phyloP scores from a whole-genome alignment of 108 stramenopile genomes.

The Cyclotella distinguenda region DNA sequence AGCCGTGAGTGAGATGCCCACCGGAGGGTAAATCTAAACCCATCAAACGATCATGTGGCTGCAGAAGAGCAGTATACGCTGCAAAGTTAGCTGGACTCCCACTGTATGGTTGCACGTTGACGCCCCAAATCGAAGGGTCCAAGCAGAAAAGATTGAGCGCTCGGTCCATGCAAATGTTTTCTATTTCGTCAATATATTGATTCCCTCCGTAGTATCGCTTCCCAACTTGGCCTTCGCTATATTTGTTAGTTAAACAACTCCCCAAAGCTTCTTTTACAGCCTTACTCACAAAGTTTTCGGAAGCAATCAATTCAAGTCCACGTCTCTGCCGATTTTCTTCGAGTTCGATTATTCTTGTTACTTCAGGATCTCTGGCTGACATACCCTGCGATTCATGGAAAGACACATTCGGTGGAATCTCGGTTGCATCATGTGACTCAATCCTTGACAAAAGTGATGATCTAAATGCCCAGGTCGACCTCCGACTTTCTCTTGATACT shows the following conservation, averaged over 20 bases:
- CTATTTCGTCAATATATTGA: slow-evolving; percentile 93
- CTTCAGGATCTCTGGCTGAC: slow-evolving; percentile 60
- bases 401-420: background rate
- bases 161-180: slow-evolving; percentile 90
- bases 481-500: no score
- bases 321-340: slow-evolving; percentile 86
- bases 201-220: slow-evolving; percentile 99
- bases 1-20: slow-evolving; percentile 98
- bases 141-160: slow-evolving; percentile 90
- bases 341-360: slow-evolving; percentile 69
- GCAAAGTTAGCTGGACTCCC: slow-evolving; percentile 99
- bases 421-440: background rate
- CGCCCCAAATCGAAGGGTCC: slow-evolving; percentile 92
- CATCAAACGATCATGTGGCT: slow-evolving; percentile 99
- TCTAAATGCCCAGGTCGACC: no score
- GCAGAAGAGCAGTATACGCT: slow-evolving; percentile 94
- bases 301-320: slow-evolving; percentile 97
- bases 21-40: slow-evolving; percentile 99
- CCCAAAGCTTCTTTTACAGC: slow-evolving; percentile 96
- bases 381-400: slow-evolving; percentile 1
- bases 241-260: slow-evolving; percentile 99
- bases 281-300: slow-evolving; percentile 96
- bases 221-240: slow-evolving; percentile 97
- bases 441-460: background rate
- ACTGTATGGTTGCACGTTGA: slow-evolving; percentile 96